Evolutionary conservation across 345 rosid genomes (phyloP).

Genomic region (Hibiscus syriacus): DNA sequence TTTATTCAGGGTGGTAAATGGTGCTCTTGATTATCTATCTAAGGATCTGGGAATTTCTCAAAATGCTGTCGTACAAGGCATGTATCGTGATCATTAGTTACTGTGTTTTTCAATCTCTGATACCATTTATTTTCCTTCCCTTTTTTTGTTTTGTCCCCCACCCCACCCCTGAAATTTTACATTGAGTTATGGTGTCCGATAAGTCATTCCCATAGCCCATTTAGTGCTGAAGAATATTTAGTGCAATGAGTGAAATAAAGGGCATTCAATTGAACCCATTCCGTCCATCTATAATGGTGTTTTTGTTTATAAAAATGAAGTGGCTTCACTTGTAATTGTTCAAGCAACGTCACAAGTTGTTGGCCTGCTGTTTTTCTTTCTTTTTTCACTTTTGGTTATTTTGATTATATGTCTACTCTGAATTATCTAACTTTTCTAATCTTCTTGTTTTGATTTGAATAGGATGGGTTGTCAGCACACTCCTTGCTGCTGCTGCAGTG

Average conservation of each 20-base stretch:
- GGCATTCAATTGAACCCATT: background rate
- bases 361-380: background rate
- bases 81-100: slow-evolving; percentile 14
- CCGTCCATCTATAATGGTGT: background rate
- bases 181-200: background rate
- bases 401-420: background rate
- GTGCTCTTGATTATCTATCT: slow-evolving; percentile 91
- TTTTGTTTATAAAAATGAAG: background rate
- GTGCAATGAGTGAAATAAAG: background rate
- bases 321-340: background rate
- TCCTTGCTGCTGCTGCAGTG: slow-evolving; percentile 93
- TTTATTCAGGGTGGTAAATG: slow-evolving; percentile 78
- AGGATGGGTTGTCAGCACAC: slow-evolving; percentile 97
- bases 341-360: background rate
- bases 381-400: background rate
- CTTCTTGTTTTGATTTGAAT: slow-evolving; percentile 17
- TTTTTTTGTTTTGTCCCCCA: background rate
- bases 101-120: background rate
- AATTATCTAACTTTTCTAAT: background rate
- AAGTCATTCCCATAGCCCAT: background rate
- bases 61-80: slow-evolving; percentile 85
- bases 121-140: background rate
- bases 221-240: background rate
- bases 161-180: background rate
- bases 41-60: slow-evolving; percentile 91